phyloP scores from a whole-genome alignment of 2,329 filamentous ascomycete species.

The Cyclaneusma minus region DNA sequence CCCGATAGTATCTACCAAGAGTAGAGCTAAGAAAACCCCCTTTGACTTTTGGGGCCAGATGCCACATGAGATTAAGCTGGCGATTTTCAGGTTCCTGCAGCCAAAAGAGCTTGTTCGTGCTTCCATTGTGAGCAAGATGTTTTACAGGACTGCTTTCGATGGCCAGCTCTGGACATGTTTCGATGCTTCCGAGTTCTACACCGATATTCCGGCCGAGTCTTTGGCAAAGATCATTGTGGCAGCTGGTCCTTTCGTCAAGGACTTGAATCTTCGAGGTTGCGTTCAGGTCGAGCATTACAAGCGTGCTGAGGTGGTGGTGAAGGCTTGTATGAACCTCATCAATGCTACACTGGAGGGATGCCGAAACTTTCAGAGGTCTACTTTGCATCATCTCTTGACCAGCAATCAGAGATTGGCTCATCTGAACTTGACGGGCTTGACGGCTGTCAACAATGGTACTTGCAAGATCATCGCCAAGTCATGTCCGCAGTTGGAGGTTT shows the following conservation, averaged over 20 bases:
- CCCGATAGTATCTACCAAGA: slow-evolving; percentile 3
- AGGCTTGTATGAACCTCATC: slow-evolving; percentile 72
- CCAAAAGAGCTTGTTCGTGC: slow-evolving; percentile 70
- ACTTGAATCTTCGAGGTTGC: slow-evolving; percentile 83
- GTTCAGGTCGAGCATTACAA: slow-evolving; percentile 77
- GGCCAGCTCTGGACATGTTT: slow-evolving; percentile 84
- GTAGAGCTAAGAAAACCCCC: slow-evolving; percentile 3
- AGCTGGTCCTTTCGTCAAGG: slow-evolving; percentile 78
- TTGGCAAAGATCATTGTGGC: slow-evolving; percentile 71
- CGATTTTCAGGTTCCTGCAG: slow-evolving; percentile 59
- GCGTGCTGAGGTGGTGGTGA: slow-evolving; percentile 60
- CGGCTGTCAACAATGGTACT: slow-evolving; percentile 64
- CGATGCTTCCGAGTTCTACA: slow-evolving; percentile 77
- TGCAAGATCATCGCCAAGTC: slow-evolving; percentile 75
- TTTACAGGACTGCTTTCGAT: slow-evolving; percentile 77
- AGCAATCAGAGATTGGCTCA: slow-evolving; percentile 66
- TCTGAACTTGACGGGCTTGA: slow-evolving; percentile 72
- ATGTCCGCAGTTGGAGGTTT: slow-evolving; percentile 65
- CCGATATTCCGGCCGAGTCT: slow-evolving; percentile 68
- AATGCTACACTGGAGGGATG: slow-evolving; percentile 84
- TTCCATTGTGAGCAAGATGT: slow-evolving; percentile 63
- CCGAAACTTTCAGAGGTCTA: slow-evolving; percentile 62
- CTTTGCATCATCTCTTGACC: slow-evolving; percentile 60
- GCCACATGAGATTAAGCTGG: slow-evolving; percentile 67
- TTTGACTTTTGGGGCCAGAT: slow-evolving; percentile 66